Evolutionary conservation across 2,329 filamentous ascomycete genomes (phyloP).

Genomic region (Aspergillus quadricinctus): DNA sequence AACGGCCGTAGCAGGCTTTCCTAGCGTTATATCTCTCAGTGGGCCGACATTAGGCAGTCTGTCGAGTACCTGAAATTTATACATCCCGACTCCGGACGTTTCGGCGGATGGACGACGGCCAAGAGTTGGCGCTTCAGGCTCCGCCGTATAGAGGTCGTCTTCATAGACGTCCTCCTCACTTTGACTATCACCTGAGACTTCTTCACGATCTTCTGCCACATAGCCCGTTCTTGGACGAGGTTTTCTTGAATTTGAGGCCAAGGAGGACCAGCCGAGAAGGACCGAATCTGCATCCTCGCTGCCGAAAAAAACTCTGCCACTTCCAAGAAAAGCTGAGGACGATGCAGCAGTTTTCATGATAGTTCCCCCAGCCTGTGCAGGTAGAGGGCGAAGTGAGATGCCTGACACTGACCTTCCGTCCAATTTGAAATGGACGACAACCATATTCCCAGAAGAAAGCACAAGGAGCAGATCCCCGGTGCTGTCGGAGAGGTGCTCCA

Average conservation of each 20-base stretch:
- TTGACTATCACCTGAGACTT: conserved; percentile 56
- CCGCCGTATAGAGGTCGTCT: conserved; percentile 46
- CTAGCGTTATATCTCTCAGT: conserved; percentile 69
- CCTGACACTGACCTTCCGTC: conserved; percentile 90
- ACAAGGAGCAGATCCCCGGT: conserved; percentile 81
- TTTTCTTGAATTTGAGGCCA: conserved; percentile 57
- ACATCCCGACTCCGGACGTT: conserved; percentile 45
- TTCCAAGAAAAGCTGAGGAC: conserved; percentile 64
- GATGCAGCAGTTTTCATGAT: conserved; percentile 61
- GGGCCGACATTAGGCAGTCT: conserved; percentile 72
- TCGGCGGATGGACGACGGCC: conserved; percentile 17
- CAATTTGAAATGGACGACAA: conserved; percentile 74
- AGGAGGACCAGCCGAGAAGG: conserved; percentile 73
- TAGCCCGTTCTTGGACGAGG: conserved; percentile 56
- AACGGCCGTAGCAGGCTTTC: conserved; percentile 49
- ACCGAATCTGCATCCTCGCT: conserved; percentile 79
- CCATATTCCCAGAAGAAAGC: conserved; percentile 68
- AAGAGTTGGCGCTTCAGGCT: conserved; percentile 18
- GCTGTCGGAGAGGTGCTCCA: conserved; percentile 72
- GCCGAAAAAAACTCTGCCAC: conserved; percentile 73
- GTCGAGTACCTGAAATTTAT: conserved; percentile 74
- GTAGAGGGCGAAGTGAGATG: conserved; percentile 65
- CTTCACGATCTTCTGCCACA: conserved; percentile 45
- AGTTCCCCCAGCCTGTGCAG: conserved; percentile 58
- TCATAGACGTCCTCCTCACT: conserved; percentile 58